Base-by-base conservation (phyloP, 2,329 filamentous ascomycete genomes). In the Penicillium frequentans region DNA sequence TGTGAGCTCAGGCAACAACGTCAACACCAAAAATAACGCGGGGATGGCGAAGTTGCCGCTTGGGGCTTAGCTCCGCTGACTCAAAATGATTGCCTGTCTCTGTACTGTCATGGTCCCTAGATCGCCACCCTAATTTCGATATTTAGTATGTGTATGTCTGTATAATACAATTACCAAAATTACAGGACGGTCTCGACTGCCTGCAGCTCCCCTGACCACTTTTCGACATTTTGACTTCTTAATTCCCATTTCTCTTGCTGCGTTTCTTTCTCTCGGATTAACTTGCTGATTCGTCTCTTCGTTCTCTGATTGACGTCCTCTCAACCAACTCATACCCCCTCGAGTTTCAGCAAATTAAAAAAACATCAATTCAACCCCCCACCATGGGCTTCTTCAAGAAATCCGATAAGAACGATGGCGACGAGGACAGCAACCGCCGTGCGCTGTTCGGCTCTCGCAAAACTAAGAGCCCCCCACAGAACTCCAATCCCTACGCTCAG, bases 361-460 rank as follows among this genome's bases (percentile, higher is more conserved):
- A 26, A 43, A 16, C 5, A 23, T 10, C 27, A 3, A 26, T 47
- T 29, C 46, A 49, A 31, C 26, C 49, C n/a, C 24, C 35, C 62
- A 65, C 52, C 52, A 73, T 72, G 70, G 70, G 70, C 54, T 67
- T 72, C 39, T 77, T 84, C 64, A 84, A 83, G 70, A 86, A 86
- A 70, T 80, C 77, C 60, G 78, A 78, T 59, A 57, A 57, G 47
- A 37, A 44, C 37, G 80, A 75, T 66, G 82, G 82, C 61, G 80
- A 82, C 59, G 75, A 82, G 57, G 75, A 76, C 51, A 73, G 74
- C 39, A 80, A 77, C 70, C 82, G 84, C 70, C 77, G 75, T 55
- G 82, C 83, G n/a, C 81, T 87, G 31, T 87, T 87, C 65, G 83
- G 84, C 62, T 77, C 77, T 62, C 76, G 81, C 61, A 80, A 84